phyloP scores from a whole-genome alignment of 257 asterid genomes.

The Solanum verrucosum region DNA sequence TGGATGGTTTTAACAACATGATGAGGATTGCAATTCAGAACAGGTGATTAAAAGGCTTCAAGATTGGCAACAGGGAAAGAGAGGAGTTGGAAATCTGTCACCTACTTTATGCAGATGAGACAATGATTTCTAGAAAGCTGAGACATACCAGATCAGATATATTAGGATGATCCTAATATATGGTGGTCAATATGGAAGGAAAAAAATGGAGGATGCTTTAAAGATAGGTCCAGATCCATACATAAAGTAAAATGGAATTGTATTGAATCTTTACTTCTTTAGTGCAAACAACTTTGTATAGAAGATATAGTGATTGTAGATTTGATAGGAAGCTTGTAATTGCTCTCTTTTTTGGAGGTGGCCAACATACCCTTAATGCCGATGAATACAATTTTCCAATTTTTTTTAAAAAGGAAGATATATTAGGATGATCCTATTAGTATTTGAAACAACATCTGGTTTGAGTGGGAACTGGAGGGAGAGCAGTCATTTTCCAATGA shows the following conservation, averaged over 20 bases:
- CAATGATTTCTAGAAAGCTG: neutral
- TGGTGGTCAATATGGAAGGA: neutral
- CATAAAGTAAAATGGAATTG: neutral
- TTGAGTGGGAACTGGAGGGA: neutral
- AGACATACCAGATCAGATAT: neutral
- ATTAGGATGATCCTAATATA: neutral
- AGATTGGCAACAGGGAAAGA: neutral
- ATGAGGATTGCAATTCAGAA: neutral
- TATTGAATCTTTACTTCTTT: neutral
- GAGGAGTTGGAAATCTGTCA: neutral
- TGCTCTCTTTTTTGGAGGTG: neutral
- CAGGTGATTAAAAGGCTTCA: neutral
- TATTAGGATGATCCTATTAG: neutral
- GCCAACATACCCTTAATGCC: neutral
- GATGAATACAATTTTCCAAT: neutral
- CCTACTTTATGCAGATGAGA: neutral
- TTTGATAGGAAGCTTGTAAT: neutral
- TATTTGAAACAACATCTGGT: neutral
- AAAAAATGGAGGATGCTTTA: neutral
- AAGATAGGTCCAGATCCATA: neutral
- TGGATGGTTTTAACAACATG: neutral
- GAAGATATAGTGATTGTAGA: neutral
- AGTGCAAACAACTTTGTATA: neutral
- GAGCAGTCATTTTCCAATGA: neutral
- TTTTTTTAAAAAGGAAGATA: neutral